Base-by-base conservation (phyloP, 2,329 filamentous ascomycete species). In the Colletotrichum limetticola region DNA sequence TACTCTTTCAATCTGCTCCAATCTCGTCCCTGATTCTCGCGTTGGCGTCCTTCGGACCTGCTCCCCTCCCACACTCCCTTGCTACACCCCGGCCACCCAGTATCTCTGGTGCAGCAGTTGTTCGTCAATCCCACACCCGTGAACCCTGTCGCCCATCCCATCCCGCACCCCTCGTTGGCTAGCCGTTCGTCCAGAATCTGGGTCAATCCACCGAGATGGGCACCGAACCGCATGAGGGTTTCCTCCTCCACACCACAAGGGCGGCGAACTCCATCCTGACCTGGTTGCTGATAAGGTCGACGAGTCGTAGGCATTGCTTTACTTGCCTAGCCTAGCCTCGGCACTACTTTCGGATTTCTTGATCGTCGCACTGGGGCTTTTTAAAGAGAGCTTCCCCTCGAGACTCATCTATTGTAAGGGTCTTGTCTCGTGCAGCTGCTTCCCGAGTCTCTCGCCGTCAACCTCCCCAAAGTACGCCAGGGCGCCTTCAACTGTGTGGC, bases 261-360 rank as follows among this genome's bases (percentile, higher is more conserved):
- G 59, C 52, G 69, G 65, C 65, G 52, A 72, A 58, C 69, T 68
- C 65, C 66, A 62, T 32, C 58, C 66, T 28, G 49, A 5, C 58
- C 58, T 32, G 66, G 67, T 65, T 71, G 68, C 74, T 75, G 73
- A 75, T 76, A 76, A 76, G 74, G 70, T 67, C 49, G 63, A 74
- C 63, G 58, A 59, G 61, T 63, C 46, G 60, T 53, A 63, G n/a
- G 55, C 68, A n/a, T 62, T 58, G 57, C 30, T 19, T 16, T 65
- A 60, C 46, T 53, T 65, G 52, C 56, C 60, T 42, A 57, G 55
- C 56, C 60, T 65, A 62, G 68, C 65, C 66, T 74, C 74, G 74
- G 74, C 70, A 68, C 66, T 61, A 75, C 66, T 71, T 61, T 75
- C 74, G 74, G 71, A 53, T 68, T 72, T 26, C 68, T 73, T 42